phyloP scores from a whole-genome alignment of 192 early-diverging fungal species.

The Polychytrium aggregatum region DNA sequence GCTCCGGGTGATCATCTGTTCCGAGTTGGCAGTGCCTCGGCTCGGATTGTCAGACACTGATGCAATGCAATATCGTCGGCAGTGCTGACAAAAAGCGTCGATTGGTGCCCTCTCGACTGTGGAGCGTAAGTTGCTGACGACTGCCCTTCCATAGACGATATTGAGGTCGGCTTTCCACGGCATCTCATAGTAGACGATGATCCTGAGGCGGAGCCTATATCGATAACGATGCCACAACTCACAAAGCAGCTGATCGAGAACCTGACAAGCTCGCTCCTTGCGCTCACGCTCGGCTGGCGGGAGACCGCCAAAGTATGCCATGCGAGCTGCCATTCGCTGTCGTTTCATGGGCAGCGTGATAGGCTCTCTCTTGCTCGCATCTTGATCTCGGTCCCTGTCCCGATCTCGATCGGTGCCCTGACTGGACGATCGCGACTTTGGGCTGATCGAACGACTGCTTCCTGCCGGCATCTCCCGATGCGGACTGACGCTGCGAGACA shows the following conservation, averaged over 20 bases:
- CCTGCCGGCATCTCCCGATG: too few relatives aligned
- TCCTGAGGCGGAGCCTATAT: slow-evolving; percentile 15
- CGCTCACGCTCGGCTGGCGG: slow-evolving; percentile 18
- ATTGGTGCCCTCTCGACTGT: slow-evolving; percentile 12
- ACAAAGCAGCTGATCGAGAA: slow-evolving; percentile 16
- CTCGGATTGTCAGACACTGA: not conserved
- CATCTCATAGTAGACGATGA: slow-evolving; percentile 17
- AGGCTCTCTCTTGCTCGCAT: too few relatives aligned
- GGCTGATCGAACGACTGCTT: too few relatives aligned
- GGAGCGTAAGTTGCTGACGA: too few relatives aligned
- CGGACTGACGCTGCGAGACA: too few relatives aligned
- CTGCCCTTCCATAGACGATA: slow-evolving; percentile 13
- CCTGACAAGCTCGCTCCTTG: slow-evolving; percentile 20
- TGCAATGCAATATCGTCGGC: too few relatives aligned
- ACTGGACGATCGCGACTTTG: too few relatives aligned
- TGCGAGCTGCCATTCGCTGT: slow-evolving; percentile 12
- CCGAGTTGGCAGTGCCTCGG: too few relatives aligned
- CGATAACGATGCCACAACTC: slow-evolving; percentile 19
- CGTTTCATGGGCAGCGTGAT: slow-evolving; percentile 11
- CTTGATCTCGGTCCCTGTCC: too few relatives aligned
- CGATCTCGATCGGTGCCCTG: too few relatives aligned
- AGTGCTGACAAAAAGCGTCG: too few relatives aligned
- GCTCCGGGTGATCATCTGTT: not conserved
- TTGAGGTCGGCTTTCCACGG: slow-evolving; percentile 5
- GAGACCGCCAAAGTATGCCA: slow-evolving; percentile 13